phyloP scores from a whole-genome alignment of 2,329 filamentous ascomycete genomes.

The Westerdykella aurantiaca region DNA sequence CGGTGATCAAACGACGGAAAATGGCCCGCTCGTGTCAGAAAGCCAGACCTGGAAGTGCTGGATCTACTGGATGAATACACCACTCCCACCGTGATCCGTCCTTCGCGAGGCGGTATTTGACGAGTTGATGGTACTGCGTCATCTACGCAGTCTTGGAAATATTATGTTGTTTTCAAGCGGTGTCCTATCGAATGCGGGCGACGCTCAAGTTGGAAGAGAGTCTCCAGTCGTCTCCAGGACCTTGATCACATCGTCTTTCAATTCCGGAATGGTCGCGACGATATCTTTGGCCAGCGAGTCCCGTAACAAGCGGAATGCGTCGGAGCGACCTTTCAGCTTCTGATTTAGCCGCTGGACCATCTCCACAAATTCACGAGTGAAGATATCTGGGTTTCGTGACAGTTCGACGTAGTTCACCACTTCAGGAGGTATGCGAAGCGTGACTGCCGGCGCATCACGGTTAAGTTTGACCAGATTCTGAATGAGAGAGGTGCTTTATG shows the following conservation, averaged over 20 bases:
- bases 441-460: constrained; percentile 44
- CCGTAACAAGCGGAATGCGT: constrained; percentile 54
- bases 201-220: constrained; percentile 16
- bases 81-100: no score
- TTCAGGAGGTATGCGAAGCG: constrained; percentile 54
- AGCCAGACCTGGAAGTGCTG: no score
- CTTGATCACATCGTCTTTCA: constrained; percentile 48
- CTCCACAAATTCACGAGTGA: constrained; percentile 61
- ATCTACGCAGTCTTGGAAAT: no score
- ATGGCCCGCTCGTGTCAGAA: no score
- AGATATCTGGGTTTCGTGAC: constrained; percentile 61
- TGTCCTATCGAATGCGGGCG: no score
- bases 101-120: no score
- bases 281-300: constrained; percentile 56
- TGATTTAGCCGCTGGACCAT: constrained; percentile 58
- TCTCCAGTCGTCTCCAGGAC: constrained; percentile 45
- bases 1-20: no score
- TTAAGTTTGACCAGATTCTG: constrained; percentile 50
- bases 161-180: no score
- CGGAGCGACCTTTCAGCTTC: constrained; percentile 55
- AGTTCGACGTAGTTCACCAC: constrained; percentile 59
- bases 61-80: no score
- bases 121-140: no score
- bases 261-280: constrained; percentile 53
- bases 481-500: constrained; percentile 40